These are phyloP conservation scores for Eucalyptus coolabah DNA, from an alignment of 345 rosid species.

Conservation along the genomic window DNA sequence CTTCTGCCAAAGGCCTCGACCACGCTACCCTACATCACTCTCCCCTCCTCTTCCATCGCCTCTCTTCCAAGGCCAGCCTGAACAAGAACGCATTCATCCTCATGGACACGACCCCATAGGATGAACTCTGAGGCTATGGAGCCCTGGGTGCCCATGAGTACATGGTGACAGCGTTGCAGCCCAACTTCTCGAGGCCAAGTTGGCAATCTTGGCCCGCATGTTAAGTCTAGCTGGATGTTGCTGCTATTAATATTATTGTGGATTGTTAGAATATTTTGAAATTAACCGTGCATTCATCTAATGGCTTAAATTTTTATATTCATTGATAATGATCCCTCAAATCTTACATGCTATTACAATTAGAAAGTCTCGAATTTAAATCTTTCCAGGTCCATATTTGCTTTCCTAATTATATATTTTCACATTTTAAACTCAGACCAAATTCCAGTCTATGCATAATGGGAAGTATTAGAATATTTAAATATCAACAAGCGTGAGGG, in stretches of 20 bases:
- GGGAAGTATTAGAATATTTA: not conserved
- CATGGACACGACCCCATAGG: conserved; percentile 40
- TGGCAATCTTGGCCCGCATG: conserved; percentile 28
- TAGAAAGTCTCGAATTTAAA: too few species aligned
- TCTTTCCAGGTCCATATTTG: not conserved
- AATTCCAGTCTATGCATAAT: too few species aligned
- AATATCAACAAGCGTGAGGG: not conserved
- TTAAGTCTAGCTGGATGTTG: conserved; percentile 10
- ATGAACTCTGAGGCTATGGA: conserved; percentile 53
- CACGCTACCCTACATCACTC: conserved; percentile 24
- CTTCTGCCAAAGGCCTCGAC: conserved; percentile 14
- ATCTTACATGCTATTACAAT: not conserved
- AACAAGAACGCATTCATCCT: conserved; percentile 55
- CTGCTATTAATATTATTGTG: conserved; percentile 59
- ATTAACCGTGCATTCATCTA: not conserved
- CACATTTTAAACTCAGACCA: not conserved
- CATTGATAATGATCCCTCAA: not conserved
- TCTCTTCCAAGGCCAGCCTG: conserved; percentile 40
- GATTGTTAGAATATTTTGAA: not conserved
- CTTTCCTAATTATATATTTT: too few species aligned
- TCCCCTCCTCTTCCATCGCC: conserved; percentile 32
- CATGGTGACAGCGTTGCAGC: conserved; percentile 26
- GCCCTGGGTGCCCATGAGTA: conserved; percentile 65
- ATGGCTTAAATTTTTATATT: too few species aligned
- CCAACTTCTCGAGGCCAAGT: conserved; percentile 36